Conservation (phyloP, 2,329 filamentous ascomycete genomes). For the Calonectria hongkongensis region DNA sequence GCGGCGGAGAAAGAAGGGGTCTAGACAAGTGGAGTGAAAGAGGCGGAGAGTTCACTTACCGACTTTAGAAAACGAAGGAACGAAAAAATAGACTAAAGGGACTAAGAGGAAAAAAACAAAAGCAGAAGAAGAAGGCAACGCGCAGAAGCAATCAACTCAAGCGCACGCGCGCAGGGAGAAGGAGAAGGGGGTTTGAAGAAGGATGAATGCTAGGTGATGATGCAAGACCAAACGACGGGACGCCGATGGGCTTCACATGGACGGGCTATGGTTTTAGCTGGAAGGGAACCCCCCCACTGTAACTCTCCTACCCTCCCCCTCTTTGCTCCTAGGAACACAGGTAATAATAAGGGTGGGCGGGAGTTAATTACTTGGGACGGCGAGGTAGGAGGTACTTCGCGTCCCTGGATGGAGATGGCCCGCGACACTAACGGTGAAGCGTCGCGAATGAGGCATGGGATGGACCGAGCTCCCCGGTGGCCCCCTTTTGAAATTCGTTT, state of each 20-base stretch:
- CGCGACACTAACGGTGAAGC: slow-evolving; percentile 33
- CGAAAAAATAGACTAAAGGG: slow-evolving; percentile 40
- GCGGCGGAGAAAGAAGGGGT: slow-evolving; percentile 45
- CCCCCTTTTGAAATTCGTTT: slow-evolving; percentile 20
- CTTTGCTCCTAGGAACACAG: slow-evolving; percentile 17
- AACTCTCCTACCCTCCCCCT: slow-evolving; percentile 22
- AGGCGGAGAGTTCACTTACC: slow-evolving; percentile 44
- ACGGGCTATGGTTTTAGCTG: slow-evolving; percentile 29
- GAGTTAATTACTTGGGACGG: slow-evolving; percentile 30
- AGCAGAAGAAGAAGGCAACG: slow-evolving; percentile 34
- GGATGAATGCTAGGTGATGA: slow-evolving; percentile 37
- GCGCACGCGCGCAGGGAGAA: slow-evolving; percentile 34
- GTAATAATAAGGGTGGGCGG: slow-evolving; percentile 24
- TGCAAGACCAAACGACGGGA: slow-evolving; percentile 39
- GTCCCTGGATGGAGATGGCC: slow-evolving; percentile 25
- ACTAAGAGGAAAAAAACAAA: slow-evolving; percentile 20
- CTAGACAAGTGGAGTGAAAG: slow-evolving; percentile 47
- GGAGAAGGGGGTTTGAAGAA: slow-evolving; percentile 26
- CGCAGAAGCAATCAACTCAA: slow-evolving; percentile 31
- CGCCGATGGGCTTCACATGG: slow-evolving; percentile 25
- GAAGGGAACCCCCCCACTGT: slow-evolving; percentile 29
- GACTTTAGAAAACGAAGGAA: slow-evolving; percentile 42
- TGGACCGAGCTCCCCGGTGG: slow-evolving; percentile 15
- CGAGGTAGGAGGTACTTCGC: slow-evolving; percentile 34
- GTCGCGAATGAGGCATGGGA: slow-evolving; percentile 25